These are phyloP conservation scores for Atkinsonella texensis DNA, from an alignment of 2,329 filamentous ascomycete genomes.

Conservation along the genomic window DNA sequence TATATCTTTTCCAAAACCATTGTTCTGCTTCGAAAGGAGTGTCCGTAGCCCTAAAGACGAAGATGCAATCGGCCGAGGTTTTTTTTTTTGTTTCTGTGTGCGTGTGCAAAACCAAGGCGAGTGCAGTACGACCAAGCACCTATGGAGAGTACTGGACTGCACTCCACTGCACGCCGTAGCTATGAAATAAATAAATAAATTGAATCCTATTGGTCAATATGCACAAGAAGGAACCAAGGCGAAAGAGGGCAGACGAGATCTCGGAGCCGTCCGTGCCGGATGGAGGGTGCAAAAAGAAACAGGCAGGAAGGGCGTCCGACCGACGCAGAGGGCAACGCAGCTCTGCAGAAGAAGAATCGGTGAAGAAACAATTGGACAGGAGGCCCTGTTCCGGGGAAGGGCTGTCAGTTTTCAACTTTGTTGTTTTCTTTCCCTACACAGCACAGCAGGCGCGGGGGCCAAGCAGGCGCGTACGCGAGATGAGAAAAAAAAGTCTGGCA, in stretches of 20 bases:
- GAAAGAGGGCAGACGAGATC: too few species aligned
- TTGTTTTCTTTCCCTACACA: not conserved
- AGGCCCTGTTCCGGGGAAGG: not conserved
- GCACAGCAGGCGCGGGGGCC: not conserved
- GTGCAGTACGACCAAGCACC: too few species aligned
- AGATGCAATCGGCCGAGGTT: not conserved
- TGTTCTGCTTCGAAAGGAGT: constrained; percentile 1
- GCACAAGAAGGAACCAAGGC: too few species aligned
- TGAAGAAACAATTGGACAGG: constrained; percentile 1
- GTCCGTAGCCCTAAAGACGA: not conserved
- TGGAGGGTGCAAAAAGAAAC: not conserved
- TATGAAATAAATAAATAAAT: not conserved
- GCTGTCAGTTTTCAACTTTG: not conserved
- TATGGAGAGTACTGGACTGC: too few species aligned
- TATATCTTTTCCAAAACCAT: constrained; percentile 65
- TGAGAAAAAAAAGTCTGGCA: not conserved
- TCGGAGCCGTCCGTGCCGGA: too few species aligned
- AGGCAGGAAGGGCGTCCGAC: not conserved
- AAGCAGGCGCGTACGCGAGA: not conserved
- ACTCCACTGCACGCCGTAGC: not conserved
- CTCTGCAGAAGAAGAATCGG: not conserved
- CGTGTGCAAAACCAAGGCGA: not conserved
- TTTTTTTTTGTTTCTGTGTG: not conserved
- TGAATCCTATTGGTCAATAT: not conserved
- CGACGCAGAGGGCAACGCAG: not conserved